Evolutionary conservation across 345 rosid genomes (phyloP), one percentile per base, ranked within the genome.

Genomic region (Bruguiera gymnorhiza): DNA sequence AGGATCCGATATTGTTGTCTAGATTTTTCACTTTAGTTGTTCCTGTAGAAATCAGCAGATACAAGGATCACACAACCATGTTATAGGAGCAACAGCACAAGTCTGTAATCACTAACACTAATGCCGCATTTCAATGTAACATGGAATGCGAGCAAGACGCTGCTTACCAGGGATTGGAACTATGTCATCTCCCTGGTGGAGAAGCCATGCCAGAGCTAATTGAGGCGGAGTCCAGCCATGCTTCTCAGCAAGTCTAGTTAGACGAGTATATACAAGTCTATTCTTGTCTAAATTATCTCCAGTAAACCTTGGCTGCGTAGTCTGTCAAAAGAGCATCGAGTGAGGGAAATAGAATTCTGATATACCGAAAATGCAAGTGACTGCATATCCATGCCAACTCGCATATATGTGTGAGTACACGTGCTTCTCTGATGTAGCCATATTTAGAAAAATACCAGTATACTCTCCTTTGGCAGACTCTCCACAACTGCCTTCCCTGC

Each of bases 11-110:
- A 72, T 84, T 86, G 71, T 69, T 79, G 10, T 74, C 75, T 8
- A 86, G 81, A 62, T 84, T 84, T 76, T 76, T 74, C 6, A 73
- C 54, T 51, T 86, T 86, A 8, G 82, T 84, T 63, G 91, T 83
- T 63, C 84, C 88, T 86, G 74, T 6, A 11, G 63, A 39, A 43
- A 43, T 11, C 50, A 13, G 50, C 18, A 65, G 46, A 23, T 57
- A 53, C 37, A 24, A 51, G 24, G 31, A 1, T 18, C 11, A n/a
- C 54, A 27, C 29, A 60, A n/a, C 8, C 6, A 60, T 29, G 24
- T 11, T 9, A 20, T 6, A 23, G 4, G 18, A 21, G 19, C 2
- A 43, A 43, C 3, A 5, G 13, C 4, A 15, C 50, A 43, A 13
- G 13, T 13, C 50, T 43, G 50, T 3, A 43, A 43, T 43, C 50